Evolutionary conservation across 805 yeast genomes (phyloP).

Genomic region (Cyberlindnera xishuangbannaensis): DNA sequence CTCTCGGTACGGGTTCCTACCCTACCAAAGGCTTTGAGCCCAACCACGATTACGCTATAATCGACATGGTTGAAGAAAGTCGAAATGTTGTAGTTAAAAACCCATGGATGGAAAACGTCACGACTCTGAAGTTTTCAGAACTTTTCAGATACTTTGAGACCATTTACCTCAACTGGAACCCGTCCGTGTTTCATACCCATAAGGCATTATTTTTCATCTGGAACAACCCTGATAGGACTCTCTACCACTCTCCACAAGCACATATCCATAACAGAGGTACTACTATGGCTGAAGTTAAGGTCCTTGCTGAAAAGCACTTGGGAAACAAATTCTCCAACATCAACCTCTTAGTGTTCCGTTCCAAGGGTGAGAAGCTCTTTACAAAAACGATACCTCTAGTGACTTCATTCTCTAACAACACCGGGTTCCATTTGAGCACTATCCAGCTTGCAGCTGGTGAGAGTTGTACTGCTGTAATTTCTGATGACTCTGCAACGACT

Average conservation of each 20-base stretch:
- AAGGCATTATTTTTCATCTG: constrained; percentile 27
- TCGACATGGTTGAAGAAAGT: constrained; percentile 28
- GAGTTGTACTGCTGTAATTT: constrained; percentile 27
- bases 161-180: constrained; percentile 66
- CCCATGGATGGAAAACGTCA: constrained; percentile 34
- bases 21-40: constrained; percentile 37
- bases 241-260: constrained; percentile 39
- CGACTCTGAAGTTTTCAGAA: constrained; percentile 22
- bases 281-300: constrained; percentile 32
- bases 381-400: constrained; percentile 3
- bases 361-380: constrained; percentile 29
- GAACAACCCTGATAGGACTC: constrained; percentile 14
- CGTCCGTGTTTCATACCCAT: constrained; percentile 24
- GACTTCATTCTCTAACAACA: constrained; percentile 26
- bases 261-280: constrained; percentile 30
- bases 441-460: constrained; percentile 24
- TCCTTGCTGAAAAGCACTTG: constrained; percentile 45
- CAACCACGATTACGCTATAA: constrained; percentile 67
- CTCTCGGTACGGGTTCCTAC: constrained; percentile 61
- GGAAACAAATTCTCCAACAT: constrained; percentile 19
- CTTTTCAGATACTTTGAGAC: constrained; percentile 37
- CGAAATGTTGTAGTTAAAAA: constrained; percentile 33
- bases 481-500: constrained; percentile 6
- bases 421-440: constrained; percentile 35
- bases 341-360: constrained; percentile 25